These are phyloP conservation scores for Dovyalis caffra DNA, from an alignment of 345 rosid species.

Conservation along the genomic window DNA sequence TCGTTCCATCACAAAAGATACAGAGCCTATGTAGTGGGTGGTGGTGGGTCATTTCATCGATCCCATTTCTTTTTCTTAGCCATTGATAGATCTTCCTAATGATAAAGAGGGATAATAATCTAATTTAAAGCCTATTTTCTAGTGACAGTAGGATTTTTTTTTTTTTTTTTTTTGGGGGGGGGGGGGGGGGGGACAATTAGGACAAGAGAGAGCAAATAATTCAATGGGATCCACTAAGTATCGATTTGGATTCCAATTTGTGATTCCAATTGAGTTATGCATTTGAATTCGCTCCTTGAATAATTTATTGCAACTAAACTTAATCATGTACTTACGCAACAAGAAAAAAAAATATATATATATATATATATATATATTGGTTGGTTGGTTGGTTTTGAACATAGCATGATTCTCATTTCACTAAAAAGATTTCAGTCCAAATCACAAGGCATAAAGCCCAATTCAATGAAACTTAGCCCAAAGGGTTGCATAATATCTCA, in stretches of 20 bases:
- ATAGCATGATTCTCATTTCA: too few relatives aligned
- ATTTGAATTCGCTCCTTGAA: neutral
- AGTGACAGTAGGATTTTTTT: conserved; percentile 12
- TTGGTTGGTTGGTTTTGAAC: too few relatives aligned
- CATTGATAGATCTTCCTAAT: conserved; percentile 21
- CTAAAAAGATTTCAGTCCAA: too few relatives aligned
- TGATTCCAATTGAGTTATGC: neutral
- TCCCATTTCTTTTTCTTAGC: neutral
- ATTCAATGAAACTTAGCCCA: too few relatives aligned
- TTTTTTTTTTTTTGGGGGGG: conserved; percentile 25
- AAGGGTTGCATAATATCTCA: too few relatives aligned
- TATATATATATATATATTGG: too few relatives aligned
- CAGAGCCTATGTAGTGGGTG: conserved; percentile 1
- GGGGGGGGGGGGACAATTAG: conserved; percentile 10
- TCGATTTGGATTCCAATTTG: neutral
- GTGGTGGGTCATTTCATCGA: conserved; percentile 35
- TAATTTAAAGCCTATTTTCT: conserved; percentile 20
- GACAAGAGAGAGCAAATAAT: neutral
- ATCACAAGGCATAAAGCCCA: too few relatives aligned
- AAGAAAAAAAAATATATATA: too few relatives aligned
- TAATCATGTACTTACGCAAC: neutral
- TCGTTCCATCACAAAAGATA: conserved; percentile 5
- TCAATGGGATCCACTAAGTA: neutral
- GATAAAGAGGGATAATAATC: conserved; percentile 4
- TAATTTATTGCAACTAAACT: too few relatives aligned